These are phyloP conservation scores for Ramalina intermedia DNA, from an alignment of 495 filamentous ascomycete genomes.

Conservation along the genomic window DNA sequence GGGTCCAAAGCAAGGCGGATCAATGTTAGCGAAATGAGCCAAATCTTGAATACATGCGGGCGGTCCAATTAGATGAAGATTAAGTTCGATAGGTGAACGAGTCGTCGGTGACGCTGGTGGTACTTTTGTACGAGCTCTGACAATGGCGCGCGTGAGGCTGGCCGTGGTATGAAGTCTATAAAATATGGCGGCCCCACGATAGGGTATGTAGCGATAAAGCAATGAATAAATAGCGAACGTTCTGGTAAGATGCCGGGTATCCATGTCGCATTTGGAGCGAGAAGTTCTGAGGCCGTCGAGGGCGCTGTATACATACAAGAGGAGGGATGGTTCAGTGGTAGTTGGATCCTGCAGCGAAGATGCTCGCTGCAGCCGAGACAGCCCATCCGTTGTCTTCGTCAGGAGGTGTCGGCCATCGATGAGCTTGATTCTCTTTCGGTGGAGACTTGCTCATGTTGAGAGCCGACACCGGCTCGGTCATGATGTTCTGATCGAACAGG, in stretches of 20 bases:
- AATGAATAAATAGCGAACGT: constrained; percentile 29
- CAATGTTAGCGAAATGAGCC: too few species aligned
- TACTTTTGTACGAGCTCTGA: too few species aligned
- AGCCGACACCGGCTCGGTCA: constrained; percentile 45
- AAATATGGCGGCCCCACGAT: too few species aligned
- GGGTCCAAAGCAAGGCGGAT: too few species aligned
- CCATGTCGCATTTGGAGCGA: constrained; percentile 16
- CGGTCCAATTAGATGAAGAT: too few species aligned
- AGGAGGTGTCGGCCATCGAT: constrained; percentile 92
- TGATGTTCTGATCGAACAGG: constrained; percentile 51
- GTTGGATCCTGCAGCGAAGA: constrained; percentile 48
- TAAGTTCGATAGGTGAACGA: too few species aligned
- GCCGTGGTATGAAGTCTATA: too few species aligned
- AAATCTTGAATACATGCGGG: too few species aligned
- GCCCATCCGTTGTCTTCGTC: constrained; percentile 85
- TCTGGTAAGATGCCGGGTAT: constrained; percentile 45
- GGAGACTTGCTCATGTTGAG: constrained; percentile 31
- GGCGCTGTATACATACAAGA: neutral
- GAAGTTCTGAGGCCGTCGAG: neutral
- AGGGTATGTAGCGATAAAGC: too few species aligned
- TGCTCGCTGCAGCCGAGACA: constrained; percentile 60
- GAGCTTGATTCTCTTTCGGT: constrained; percentile 35
- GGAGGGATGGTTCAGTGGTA: constrained; percentile 25
- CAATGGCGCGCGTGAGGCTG: too few species aligned
- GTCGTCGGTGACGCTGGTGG: too few species aligned